Percentiles rank a stretch among this genome's conserved stretches.
phyloP scores from a whole-genome alignment of 2,329 filamentous ascomycete genomes.

The Atkinsonella texensis region DNA sequence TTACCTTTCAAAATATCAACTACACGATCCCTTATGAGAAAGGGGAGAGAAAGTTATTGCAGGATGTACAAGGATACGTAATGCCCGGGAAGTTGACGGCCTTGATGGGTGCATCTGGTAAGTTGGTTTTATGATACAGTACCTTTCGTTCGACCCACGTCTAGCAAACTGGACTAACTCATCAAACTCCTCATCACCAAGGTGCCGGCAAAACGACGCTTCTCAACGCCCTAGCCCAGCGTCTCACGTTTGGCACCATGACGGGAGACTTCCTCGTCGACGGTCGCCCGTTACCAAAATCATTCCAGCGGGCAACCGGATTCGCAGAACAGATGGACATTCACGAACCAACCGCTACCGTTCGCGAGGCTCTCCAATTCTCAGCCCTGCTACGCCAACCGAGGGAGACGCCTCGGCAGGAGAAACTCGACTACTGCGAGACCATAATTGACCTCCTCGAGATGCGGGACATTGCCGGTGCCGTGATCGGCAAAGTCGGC shows the following conservation, averaged over 20 bases:
- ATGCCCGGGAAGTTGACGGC: constrained; percentile 71
- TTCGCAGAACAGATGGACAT: constrained; percentile 55
- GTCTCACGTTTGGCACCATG: constrained; percentile 65
- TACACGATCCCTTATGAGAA: constrained; percentile 43
- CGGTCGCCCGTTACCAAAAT: constrained; percentile 56
- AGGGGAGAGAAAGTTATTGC: constrained; percentile 55
- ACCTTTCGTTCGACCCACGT: background rate
- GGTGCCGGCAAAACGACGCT: constrained; percentile 60
- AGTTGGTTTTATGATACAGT: background rate
- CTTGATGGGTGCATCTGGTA: constrained; percentile 52
- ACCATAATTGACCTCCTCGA: constrained; percentile 57
- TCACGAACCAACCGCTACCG: constrained; percentile 53
- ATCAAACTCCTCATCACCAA: constrained; percentile 4
- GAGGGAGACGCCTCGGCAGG: constrained; percentile 39
- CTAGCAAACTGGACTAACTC: background rate
- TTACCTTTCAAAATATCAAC: constrained; percentile 40
- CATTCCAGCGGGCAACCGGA: constrained; percentile 71
- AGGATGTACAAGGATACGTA: constrained; percentile 74
- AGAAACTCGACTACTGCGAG: constrained; percentile 58
- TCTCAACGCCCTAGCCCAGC: constrained; percentile 60
- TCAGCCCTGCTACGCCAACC: constrained; percentile 53
- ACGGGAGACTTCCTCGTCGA: constrained; percentile 71
- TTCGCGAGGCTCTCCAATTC: constrained; percentile 54
- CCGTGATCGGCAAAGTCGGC: constrained; percentile 47
- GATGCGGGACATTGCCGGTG: constrained; percentile 54